Percentiles rank a stretch among this genome's conserved stretches.
phyloP scores from a whole-genome alignment of 2,329 filamentous ascomycete genomes.

The Botrytis fabae region DNA sequence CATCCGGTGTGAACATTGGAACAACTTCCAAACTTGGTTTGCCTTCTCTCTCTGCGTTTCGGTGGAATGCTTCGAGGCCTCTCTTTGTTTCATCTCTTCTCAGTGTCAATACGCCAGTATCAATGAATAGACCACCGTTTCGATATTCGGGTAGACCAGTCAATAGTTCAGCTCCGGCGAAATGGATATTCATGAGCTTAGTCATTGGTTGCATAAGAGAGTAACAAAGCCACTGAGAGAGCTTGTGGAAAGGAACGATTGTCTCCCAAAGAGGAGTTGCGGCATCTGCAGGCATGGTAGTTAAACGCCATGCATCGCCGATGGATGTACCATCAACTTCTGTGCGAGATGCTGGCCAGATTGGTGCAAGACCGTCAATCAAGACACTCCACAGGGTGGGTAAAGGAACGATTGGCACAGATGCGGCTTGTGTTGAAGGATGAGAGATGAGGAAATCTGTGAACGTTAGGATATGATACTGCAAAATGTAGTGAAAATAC shows the following conservation, averaged over 20 bases:
- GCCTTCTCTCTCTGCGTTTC: constrained; percentile 71
- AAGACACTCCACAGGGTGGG: constrained; percentile 89
- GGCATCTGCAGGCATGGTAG: constrained; percentile 63
- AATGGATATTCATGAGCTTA: constrained; percentile 75
- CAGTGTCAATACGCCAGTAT: constrained; percentile 77
- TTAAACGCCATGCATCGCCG: constrained; percentile 93
- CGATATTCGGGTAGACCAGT: constrained; percentile 91
- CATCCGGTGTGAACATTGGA: constrained; percentile 69
- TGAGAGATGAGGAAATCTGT: constrained; percentile 90
- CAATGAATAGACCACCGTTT: constrained; percentile 84
- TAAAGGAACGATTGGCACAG: constrained; percentile 81
- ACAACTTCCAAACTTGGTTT: constrained; percentile 72
- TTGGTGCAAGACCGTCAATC: constrained; percentile 80
- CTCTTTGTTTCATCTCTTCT: constrained; percentile 69
- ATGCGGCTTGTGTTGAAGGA: constrained; percentile 83
- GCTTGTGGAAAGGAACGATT: constrained; percentile 89
- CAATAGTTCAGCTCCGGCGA: constrained; percentile 76
- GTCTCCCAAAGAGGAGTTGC: constrained; percentile 68
- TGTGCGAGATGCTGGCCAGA: constrained; percentile 88
- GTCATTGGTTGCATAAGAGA: constrained; percentile 92
- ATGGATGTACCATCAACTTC: constrained; percentile 83
- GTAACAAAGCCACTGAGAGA: constrained; percentile 93
- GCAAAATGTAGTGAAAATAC: constrained; percentile 40
- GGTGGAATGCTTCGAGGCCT: constrained; percentile 67
- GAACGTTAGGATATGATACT: constrained; percentile 32